Evolutionary conservation across 129 eudicot genomes (phyloP).

Genomic region (Cynara cardunculus): DNA sequence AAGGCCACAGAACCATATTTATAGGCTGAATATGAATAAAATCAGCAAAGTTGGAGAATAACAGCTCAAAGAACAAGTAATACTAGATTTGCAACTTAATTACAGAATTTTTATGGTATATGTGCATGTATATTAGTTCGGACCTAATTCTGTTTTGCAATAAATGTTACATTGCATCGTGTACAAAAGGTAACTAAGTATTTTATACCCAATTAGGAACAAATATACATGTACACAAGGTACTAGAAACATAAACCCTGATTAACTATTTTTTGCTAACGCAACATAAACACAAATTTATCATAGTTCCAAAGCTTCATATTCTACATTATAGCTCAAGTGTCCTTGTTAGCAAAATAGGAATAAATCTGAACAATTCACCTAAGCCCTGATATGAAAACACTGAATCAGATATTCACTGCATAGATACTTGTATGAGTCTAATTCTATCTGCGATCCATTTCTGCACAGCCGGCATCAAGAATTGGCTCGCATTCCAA

Average conservation of each 20-base stretch:
- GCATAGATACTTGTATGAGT: neutral
- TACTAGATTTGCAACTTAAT: neutral
- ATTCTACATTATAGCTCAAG: neutral
- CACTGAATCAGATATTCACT: slow-evolving; percentile 1
- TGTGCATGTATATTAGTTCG: neutral
- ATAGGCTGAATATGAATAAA: neutral
- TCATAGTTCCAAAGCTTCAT: neutral
- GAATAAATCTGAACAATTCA: neutral
- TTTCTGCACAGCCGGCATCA: neutral
- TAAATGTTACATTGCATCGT: neutral
- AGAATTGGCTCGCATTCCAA: neutral
- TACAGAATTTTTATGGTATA: neutral
- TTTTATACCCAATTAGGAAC: neutral
- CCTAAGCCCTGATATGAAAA: neutral
- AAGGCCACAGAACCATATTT: neutral
- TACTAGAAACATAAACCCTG: neutral
- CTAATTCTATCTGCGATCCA: neutral
- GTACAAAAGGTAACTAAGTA: neutral
- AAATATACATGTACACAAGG: neutral
- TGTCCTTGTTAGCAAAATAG: neutral
- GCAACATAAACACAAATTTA: neutral
- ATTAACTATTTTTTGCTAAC: neutral
- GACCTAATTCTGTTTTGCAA: slow-evolving; percentile 1
- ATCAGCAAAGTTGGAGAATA: slow-evolving; percentile 5
- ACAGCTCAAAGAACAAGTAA: slow-evolving; percentile 6